Evolutionary conservation across 768 basidiomycete species (phyloP).

Genomic region (Terana coerulea): DNA sequence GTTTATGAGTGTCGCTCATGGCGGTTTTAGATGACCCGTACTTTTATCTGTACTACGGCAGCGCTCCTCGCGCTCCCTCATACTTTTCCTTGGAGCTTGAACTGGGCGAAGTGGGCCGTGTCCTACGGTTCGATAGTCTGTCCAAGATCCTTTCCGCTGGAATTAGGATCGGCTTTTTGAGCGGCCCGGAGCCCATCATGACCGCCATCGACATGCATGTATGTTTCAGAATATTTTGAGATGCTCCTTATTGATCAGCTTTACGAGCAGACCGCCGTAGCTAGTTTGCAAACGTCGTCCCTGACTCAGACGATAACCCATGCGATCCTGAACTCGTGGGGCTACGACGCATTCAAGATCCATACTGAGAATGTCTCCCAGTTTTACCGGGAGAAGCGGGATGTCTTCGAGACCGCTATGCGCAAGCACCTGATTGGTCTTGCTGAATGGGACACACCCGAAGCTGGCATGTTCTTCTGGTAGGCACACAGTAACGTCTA

Average conservation of each 20-base stretch:
- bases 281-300: conserved; percentile 64
- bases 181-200: conserved; percentile 67
- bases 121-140: conserved; percentile 86
- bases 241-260: background rate
- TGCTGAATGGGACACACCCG: conserved; percentile 67
- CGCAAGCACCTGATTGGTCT: conserved; percentile 72
- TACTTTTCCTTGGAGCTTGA: conserved; percentile 80
- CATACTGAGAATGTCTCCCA: conserved; percentile 68
- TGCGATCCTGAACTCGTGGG: conserved; percentile 66
- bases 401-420: conserved; percentile 76
- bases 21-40: conserved; percentile 81
- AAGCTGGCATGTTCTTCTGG: conserved; percentile 92
- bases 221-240: conserved; percentile 28
- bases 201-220: conserved; percentile 70
- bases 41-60: conserved; percentile 73
- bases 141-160: conserved; percentile 80
- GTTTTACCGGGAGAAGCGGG: conserved; percentile 71
- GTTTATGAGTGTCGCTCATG: background rate
- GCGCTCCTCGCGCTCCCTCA: conserved; percentile 57
- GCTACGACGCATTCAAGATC: conserved; percentile 64
- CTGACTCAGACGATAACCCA: conserved; percentile 61
- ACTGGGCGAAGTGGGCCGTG: conserved; percentile 66
- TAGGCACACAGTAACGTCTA: conserved; percentile 30
- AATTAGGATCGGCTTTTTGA: conserved; percentile 77
- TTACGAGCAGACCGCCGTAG: conserved; percentile 50